Base-by-base conservation (phyloP, 192 early-diverging fungal genomes). In the Entomortierella chlamydospora region DNA sequence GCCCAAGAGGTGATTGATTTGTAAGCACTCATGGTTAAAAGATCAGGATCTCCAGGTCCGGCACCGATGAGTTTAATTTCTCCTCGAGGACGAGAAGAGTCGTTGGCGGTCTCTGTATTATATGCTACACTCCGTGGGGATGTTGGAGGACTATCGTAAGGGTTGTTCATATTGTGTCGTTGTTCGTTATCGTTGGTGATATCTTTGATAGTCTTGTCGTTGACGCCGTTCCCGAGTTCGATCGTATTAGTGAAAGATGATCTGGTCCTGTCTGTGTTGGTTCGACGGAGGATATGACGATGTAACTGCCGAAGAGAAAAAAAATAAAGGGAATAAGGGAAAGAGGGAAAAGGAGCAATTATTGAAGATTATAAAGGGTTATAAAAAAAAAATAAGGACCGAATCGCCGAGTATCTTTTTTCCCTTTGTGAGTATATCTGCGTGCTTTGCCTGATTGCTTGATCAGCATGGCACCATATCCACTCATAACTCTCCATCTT, bases 1-100 rank as follows among this genome's bases (percentile, higher is more conserved):
- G 95, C 95, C n/a, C 81, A 76, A 18, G 83, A 73, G 28, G 81
- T 82, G 29, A 98, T 85, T 22, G 88, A 87, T 43, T 84, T 74
- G 43, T 89, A 83, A 12, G 96, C 95, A 0, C 87, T 86, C 54
- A 90, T 81, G 1, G 96, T 97, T 61, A 98, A 84, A 8, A 95
- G 83, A n/a, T 90, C 88, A 0, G 94, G 94, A 37, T 94, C 90
- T 52, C 95, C 96, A 11, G 94, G 91, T 2, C 95, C 96, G 0
- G 93, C 92, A 8, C 94, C 94, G 13, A 97, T 91, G n/a, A 98
- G 86, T 31, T 82, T 82, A 42, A 95, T 83, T 31, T 81, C 92
- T 31, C 68, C 56, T n/a, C 39, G 6, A n/a, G 17, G 45, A n/a
- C 28, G 29, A 10, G 45, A 47, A 47, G 45, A 4, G 4, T 11